Percentiles rank a stretch among this genome's conserved stretches.
Evolutionary conservation across 306 rosid species (phyloP).

Genomic region (Trifolium pratense): DNA sequence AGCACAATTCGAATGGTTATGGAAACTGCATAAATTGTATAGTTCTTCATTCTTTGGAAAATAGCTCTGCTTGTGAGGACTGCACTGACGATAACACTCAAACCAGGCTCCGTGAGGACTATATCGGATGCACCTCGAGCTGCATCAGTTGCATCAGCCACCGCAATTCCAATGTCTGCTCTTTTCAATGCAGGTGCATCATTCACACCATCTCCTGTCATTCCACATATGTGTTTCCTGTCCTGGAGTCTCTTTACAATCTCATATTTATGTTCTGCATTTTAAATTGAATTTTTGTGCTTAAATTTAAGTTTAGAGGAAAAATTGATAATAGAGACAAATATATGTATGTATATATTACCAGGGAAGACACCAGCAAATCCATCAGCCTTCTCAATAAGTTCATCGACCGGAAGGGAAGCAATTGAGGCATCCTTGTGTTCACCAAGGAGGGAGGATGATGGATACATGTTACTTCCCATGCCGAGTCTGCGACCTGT

Average conservation of each 20-base stretch:
- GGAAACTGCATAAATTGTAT: constrained; percentile 90
- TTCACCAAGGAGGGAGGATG: constrained; percentile 89
- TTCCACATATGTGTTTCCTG: constrained; percentile 80
- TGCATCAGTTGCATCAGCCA: constrained; percentile 95
- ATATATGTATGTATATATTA: constrained; percentile 13
- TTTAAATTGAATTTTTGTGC: neutral
- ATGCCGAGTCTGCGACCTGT: constrained; percentile 95
- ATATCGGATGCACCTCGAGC: constrained; percentile 91
- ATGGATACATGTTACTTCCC: constrained; percentile 98
- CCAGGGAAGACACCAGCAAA: constrained; percentile 98
- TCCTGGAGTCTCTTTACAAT: constrained; percentile 86
- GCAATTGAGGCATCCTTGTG: constrained; percentile 65
- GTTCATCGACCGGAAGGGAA: constrained; percentile 77
- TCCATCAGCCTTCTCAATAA: constrained; percentile 93
- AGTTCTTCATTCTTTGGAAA: constrained; percentile 94
- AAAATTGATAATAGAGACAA: neutral
- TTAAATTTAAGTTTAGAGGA: neutral
- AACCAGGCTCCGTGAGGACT: constrained; percentile 88
- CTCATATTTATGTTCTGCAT: constrained; percentile 88
- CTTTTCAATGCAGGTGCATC: constrained; percentile 91
- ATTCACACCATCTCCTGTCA: constrained; percentile 98
- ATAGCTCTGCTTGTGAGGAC: constrained; percentile 91
- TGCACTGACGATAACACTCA: constrained; percentile 87
- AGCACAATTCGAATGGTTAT: constrained; percentile 82
- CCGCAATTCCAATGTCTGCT: constrained; percentile 93